Evolutionary conservation across 768 basidiomycete species (phyloP).

Genomic region (Mycena polygramma): DNA sequence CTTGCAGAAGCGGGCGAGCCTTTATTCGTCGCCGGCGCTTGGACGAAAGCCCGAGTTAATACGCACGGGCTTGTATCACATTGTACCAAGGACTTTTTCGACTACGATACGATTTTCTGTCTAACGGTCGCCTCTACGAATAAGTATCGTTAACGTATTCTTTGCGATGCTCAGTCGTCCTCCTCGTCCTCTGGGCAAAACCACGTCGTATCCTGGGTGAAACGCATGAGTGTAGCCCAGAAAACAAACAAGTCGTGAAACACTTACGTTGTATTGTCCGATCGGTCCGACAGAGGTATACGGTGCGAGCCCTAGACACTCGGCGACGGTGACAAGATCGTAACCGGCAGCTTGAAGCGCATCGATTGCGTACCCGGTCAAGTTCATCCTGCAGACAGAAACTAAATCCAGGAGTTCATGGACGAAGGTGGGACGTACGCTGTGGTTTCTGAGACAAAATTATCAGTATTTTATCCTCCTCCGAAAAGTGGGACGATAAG

Average conservation of each 20-base stretch:
- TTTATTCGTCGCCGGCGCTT: too few relatives aligned
- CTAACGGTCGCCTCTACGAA: background rate
- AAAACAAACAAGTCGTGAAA: background rate
- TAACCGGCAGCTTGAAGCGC: slow-evolving; percentile 39
- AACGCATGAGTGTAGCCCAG: background rate
- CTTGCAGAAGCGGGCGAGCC: too few relatives aligned
- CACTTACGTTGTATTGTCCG: slow-evolving; percentile 17
- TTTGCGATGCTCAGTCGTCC: background rate
- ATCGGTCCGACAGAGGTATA: slow-evolving; percentile 7
- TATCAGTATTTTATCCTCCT: background rate
- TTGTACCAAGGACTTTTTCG: too few relatives aligned
- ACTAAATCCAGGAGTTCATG: background rate
- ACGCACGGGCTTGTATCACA: too few relatives aligned
- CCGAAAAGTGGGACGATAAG: background rate
- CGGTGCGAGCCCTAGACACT: slow-evolving; percentile 37
- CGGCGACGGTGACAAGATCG: slow-evolving; percentile 41
- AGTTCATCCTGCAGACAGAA: background rate
- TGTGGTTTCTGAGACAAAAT: slow-evolving; percentile 17
- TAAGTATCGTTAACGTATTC: too few relatives aligned
- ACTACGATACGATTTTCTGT: too few relatives aligned
- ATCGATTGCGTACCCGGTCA: slow-evolving; percentile 38
- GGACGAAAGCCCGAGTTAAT: too few relatives aligned
- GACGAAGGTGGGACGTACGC: slow-evolving; percentile 7
- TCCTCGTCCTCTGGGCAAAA: slow-evolving; percentile 15
- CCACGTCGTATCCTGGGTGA: slow-evolving; percentile 11